Conservation (phyloP, 2,329 filamentous ascomycete species). For the Monilinia fructigena region DNA sequence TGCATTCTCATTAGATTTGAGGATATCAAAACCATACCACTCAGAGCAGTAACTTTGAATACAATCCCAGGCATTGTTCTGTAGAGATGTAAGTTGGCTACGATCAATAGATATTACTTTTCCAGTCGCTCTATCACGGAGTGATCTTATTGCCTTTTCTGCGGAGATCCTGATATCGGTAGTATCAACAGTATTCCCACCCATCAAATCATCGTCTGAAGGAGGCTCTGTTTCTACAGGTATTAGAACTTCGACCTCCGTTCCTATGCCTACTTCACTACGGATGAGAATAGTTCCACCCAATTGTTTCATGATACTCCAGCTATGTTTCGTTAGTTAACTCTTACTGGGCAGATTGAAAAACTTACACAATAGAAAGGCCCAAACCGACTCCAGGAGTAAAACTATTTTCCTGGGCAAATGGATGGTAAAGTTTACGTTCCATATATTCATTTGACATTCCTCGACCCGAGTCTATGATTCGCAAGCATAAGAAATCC, state of each 20-base stretch:
- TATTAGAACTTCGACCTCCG: conserved; percentile 49
- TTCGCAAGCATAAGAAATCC: conserved; percentile 36
- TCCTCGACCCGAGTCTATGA: conserved; percentile 61
- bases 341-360: not conserved
- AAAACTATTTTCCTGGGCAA: conserved; percentile 59
- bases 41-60: conserved; percentile 34
- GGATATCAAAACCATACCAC: conserved; percentile 35
- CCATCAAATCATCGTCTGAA: not conserved
- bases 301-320: conserved; percentile 43
- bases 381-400: conserved; percentile 47
- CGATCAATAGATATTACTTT: conserved; percentile 30
- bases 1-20: conserved; percentile 12
- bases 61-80: conserved; percentile 31
- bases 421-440: conserved; percentile 58
- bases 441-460: conserved; percentile 60
- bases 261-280: conserved; percentile 52
- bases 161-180: conserved; percentile 15
- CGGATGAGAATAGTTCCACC: conserved; percentile 57
- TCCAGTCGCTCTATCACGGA: conserved; percentile 26
- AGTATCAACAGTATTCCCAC: conserved; percentile 19
- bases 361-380: conserved; percentile 45
- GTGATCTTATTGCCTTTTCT: conserved; percentile 26
- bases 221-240: conserved; percentile 20
- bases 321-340: conserved; percentile 8
- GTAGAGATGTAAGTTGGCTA: conserved; percentile 14